A percentile compares a stretch with the other conserved stretches of the same genome.
Conservation (phyloP, 2,329 filamentous ascomycete genomes). For the Fusarium keratoplasticum region DNA sequence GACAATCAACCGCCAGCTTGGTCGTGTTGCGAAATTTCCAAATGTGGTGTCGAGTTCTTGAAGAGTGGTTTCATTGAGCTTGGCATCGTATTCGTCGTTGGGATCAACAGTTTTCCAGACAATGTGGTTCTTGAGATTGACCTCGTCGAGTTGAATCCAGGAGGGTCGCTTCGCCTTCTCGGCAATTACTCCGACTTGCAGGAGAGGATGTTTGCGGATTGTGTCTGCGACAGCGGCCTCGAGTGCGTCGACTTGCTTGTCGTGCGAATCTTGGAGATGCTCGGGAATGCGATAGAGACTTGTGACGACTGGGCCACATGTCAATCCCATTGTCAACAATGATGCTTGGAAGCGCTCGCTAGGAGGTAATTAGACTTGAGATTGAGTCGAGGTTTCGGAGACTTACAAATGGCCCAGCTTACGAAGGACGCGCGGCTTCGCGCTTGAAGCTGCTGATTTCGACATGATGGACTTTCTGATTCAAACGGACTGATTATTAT, state of each 20-base stretch:
- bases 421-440: background rate
- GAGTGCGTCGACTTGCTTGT: background rate
- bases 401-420: background rate
- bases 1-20: background rate
- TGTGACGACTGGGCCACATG: background rate
- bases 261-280: background rate
- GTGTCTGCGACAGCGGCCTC: background rate
- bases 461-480: background rate
- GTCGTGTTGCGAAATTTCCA: background rate
- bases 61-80: background rate
- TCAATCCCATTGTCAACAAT: background rate
- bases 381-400: background rate
- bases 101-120: background rate
- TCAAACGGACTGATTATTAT: background rate
- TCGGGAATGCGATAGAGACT: background rate
- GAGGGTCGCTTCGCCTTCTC: background rate
- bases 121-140: background rate
- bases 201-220: background rate
- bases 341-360: background rate
- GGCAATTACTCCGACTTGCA: background rate
- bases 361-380: background rate
- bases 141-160: background rate
- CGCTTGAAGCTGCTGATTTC: background rate
- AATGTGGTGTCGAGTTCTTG: background rate
- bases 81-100: background rate